Evolutionary conservation across 169 alveolate species (phyloP).

Genomic region (Eimeria sp.): DNA sequence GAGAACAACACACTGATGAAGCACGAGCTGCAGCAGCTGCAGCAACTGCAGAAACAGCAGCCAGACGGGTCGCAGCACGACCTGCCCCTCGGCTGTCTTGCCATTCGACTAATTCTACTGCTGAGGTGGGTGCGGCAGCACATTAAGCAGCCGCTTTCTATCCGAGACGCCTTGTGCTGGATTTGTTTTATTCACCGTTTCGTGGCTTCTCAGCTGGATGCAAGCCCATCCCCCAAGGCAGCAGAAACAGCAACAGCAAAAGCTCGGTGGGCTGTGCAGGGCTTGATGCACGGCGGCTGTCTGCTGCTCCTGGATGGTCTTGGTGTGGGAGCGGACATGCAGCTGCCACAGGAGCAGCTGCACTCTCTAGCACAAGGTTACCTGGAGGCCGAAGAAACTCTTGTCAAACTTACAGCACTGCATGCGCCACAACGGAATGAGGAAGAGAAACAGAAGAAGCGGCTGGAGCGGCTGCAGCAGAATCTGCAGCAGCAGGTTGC

Average conservation of each 20-base stretch:
- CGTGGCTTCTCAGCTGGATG: slow-evolving; percentile 46
- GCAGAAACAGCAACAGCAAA: slow-evolving; percentile 21
- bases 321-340: slow-evolving; percentile 76
- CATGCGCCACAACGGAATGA: neutral
- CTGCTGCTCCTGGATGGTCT: slow-evolving; percentile 81
- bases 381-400: slow-evolving; percentile 34
- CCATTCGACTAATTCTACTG: slow-evolving; percentile 26
- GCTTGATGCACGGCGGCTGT: slow-evolving; percentile 82
- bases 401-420: neutral
- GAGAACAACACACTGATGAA: neutral
- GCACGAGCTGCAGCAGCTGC: slow-evolving; percentile 21
- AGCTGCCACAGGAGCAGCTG: slow-evolving; percentile 24
- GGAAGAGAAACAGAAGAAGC: slow-evolving; percentile 14
- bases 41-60: slow-evolving; percentile 49
- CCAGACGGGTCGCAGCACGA: neutral
- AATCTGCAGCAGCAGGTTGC: slow-evolving; percentile 48
- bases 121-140: slow-evolving; percentile 86
- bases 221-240: neutral
- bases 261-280: slow-evolving; percentile 63
- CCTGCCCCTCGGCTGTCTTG: slow-evolving; percentile 50
- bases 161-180: slow-evolving; percentile 86
- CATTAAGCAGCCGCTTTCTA: slow-evolving; percentile 86
- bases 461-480: slow-evolving; percentile 39
- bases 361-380: slow-evolving; percentile 36
- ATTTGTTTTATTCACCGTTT: slow-evolving; percentile 75